Percentiles rank a stretch among this genome's conserved stretches.
These are phyloP conservation scores for Pharus latifolius DNA, from an alignment of 176 grass and related monocot species.

Conservation along the genomic window DNA sequence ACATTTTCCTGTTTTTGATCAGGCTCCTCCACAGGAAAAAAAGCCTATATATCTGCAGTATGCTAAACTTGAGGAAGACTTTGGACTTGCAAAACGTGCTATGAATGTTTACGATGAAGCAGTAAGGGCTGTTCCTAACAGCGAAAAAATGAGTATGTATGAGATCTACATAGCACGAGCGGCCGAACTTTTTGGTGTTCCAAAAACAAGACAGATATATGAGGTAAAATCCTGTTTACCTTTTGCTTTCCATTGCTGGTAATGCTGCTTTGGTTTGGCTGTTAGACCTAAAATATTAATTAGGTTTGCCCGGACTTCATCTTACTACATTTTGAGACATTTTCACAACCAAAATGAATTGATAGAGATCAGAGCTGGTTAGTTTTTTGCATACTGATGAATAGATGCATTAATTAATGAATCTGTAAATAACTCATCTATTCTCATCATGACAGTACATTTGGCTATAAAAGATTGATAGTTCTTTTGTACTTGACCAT, in stretches of 20 bases:
- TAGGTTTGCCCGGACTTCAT: background rate
- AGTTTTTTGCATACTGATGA: background rate
- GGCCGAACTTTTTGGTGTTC: slow-evolving; percentile 67
- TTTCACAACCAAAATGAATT: background rate
- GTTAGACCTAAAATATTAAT: background rate
- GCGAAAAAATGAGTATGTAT: slow-evolving; percentile 72
- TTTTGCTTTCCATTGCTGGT: background rate
- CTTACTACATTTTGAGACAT: background rate
- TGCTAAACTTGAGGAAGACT: slow-evolving; percentile 87
- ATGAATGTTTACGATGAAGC: slow-evolving; percentile 82
- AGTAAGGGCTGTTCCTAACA: slow-evolving; percentile 56
- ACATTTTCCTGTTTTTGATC: slow-evolving; percentile 15
- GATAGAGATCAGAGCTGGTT: background rate
- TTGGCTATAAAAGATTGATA: background rate
- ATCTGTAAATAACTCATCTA: background rate
- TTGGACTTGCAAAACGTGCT: slow-evolving; percentile 68
- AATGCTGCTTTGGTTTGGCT: slow-evolving; percentile 4
- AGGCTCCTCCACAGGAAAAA: slow-evolving; percentile 68
- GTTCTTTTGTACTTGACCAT: background rate
- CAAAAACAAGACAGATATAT: slow-evolving; percentile 71
- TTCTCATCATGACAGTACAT: background rate
- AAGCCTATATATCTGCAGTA: slow-evolving; percentile 74
- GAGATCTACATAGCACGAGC: slow-evolving; percentile 78
- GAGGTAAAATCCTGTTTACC: slow-evolving; percentile 31
- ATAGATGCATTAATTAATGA: background rate